These are phyloP conservation scores for Oryza glaberrima DNA, from an alignment of 176 grass and related monocot genomes.

Conservation along the genomic window DNA sequence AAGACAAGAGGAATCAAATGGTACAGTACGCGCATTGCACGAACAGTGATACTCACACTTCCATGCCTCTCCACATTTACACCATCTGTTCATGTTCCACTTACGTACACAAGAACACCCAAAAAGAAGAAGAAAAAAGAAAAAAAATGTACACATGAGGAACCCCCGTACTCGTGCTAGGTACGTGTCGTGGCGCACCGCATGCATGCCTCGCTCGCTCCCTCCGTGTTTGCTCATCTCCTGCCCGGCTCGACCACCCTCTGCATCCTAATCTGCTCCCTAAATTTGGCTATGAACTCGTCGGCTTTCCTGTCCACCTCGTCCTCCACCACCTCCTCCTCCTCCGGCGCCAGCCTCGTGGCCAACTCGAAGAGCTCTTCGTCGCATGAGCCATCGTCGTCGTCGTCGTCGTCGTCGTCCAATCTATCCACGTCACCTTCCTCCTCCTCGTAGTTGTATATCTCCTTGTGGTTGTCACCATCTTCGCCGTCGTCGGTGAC, in stretches of 20 bases:
- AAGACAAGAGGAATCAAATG: not conserved
- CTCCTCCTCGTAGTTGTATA: not conserved
- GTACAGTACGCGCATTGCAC: not conserved
- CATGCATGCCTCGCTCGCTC: not conserved
- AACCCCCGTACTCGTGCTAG: not conserved
- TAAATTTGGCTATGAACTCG: slow-evolving; percentile 95
- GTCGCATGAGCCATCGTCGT: slow-evolving; percentile 39
- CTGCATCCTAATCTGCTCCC: slow-evolving; percentile 91
- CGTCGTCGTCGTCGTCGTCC: slow-evolving; percentile 11
- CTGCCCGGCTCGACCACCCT: slow-evolving; percentile 35
- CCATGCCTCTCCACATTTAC: not conserved
- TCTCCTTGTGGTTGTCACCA: not conserved
- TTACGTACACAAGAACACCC: not conserved
- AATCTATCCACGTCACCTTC: not conserved
- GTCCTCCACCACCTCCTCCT: slow-evolving; percentile 50
- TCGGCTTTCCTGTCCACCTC: slow-evolving; percentile 95
- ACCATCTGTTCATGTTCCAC: not conserved
- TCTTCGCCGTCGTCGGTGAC: slow-evolving; percentile 44
- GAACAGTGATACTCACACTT: not conserved
- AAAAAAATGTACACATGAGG: not conserved
- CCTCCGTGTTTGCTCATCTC: slow-evolving; percentile 14
- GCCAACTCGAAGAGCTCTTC: slow-evolving; percentile 66
- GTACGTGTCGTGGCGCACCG: not conserved
- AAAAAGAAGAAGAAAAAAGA: not conserved
- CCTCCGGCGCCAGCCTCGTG: slow-evolving; percentile 20